Evolutionary conservation across 1,139 yeast species (phyloP), one percentile per base, ranked within the genome.

Genomic region (Lodderomyces orthopsilosis): DNA sequence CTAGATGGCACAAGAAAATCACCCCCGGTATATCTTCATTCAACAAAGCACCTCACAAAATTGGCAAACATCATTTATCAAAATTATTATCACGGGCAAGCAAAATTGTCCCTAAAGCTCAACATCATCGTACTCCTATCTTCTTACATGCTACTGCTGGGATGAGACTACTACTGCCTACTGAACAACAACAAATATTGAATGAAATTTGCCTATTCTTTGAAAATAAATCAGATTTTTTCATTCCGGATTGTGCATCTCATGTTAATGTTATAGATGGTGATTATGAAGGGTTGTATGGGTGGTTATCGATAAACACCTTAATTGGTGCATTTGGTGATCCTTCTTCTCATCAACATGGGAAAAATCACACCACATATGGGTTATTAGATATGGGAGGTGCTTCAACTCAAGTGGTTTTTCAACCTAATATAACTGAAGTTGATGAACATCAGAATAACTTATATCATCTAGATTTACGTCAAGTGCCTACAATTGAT

Each of bases 381-480:
- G 95, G 95, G 1, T 70, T 87, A 30, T 61, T 88, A 47, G 95
- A 87, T 51, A 83, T 88, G 90, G 95, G 95, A 3, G 95, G 95
- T 0, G 94, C 94, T 0, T 84, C 93, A 1, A 83, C 95, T 0
- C 95, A 88, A 57, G 79, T 88, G 30, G 87, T 89, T 1, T 87
- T 85, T 58, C 85, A 80, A 51, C 94, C 95, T 0, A 77, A 79
- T 53, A 46, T 64, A 15, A 69, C 83, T 0, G 87, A 83, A 49
- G 65, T 70, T 12, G 65, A 61, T 6, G 79, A 77, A 44, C 85
- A 83, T 52, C 59, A 68, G 42, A 79, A 81, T 44, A 78, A 77
- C 41, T 61, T 86, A 44, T 79, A 76, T 54, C 66, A 66, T 32
- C 61, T 87, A 2, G 68, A 70, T 15, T 63, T 86, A 37, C 66